Conservation (phyloP, 257 asterid species). For the Eustoma russellianum region DNA sequence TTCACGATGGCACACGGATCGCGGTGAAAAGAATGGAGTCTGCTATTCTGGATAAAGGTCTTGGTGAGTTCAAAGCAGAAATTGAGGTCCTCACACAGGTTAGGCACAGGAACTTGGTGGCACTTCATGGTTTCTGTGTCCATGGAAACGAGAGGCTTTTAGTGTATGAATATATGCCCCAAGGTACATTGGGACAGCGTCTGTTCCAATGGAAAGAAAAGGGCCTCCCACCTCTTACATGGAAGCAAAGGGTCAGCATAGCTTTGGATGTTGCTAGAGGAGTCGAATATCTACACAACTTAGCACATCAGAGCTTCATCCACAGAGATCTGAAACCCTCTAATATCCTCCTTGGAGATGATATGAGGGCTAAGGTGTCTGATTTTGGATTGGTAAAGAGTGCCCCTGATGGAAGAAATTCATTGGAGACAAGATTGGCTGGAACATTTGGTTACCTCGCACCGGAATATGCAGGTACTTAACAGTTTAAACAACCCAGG, state of each 20-base stretch:
- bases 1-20: constrained; percentile 53
- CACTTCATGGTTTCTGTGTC: constrained; percentile 72
- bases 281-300: constrained; percentile 78
- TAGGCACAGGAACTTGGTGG: constrained; percentile 64
- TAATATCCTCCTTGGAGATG: constrained; percentile 74
- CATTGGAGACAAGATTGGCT: constrained; percentile 66
- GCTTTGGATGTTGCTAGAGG: constrained; percentile 98
- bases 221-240: constrained; percentile 32
- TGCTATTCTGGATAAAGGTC: constrained; percentile 31
- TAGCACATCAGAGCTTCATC: constrained; percentile 73
- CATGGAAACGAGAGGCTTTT: constrained; percentile 63
- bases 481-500: not conserved
- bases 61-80: constrained; percentile 69
- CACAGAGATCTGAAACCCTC: constrained; percentile 91
- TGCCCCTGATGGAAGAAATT: constrained; percentile 52
- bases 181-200: constrained; percentile 66
- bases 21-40: constrained; percentile 90
- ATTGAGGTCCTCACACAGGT: constrained; percentile 77
- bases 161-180: constrained; percentile 87
- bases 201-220: constrained; percentile 20
- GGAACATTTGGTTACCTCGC: constrained; percentile 98
- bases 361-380: constrained; percentile 83
- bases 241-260: constrained; percentile 83
- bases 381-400: constrained; percentile 86
- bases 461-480: constrained; percentile 83